Conservation (phyloP, 805 yeast species). For the Cyberlindnera euphorbiiphila region DNA sequence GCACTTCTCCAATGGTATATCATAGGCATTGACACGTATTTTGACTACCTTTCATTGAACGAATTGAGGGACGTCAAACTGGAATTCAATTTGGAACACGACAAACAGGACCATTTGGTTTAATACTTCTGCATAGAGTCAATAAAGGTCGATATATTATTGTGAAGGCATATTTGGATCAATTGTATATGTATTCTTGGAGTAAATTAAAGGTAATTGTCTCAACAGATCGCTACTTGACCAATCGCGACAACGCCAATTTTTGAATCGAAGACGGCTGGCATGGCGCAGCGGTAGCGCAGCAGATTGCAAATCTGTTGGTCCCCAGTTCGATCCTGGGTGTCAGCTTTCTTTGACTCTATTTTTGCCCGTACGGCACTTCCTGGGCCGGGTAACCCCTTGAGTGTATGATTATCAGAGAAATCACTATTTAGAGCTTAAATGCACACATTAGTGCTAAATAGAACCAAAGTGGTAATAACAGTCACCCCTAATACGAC, state of each 20-base stretch:
- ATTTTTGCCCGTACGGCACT: not conserved
- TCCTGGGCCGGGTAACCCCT: no score
- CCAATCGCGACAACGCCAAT: no score
- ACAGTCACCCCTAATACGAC: no score
- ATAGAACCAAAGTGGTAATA: no score
- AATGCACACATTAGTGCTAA: no score
- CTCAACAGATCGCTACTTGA: no score
- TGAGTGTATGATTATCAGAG: no score
- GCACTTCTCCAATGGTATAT: constrained; percentile 8
- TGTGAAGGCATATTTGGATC: not conserved
- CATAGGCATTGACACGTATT: constrained; percentile 6
- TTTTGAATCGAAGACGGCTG: constrained; percentile 3
- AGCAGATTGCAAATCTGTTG: constrained; percentile 98
- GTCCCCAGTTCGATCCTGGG: constrained; percentile 94
- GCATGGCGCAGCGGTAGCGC: constrained; percentile 97
- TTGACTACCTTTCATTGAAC: constrained; percentile 1
- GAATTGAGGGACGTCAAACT: constrained; percentile 8
- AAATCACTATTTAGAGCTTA: no score
- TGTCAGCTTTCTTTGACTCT: constrained; percentile 2
- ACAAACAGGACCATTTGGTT: constrained; percentile 2
- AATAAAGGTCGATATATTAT: no score
- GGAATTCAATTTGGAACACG: not conserved
- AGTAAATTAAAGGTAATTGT: no score
- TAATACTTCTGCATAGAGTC: no score
- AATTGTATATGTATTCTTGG: no score